These are phyloP conservation scores for Podospora pseudoanserina DNA, from an alignment of 495 filamentous ascomycete genomes.

Conservation along the genomic window DNA sequence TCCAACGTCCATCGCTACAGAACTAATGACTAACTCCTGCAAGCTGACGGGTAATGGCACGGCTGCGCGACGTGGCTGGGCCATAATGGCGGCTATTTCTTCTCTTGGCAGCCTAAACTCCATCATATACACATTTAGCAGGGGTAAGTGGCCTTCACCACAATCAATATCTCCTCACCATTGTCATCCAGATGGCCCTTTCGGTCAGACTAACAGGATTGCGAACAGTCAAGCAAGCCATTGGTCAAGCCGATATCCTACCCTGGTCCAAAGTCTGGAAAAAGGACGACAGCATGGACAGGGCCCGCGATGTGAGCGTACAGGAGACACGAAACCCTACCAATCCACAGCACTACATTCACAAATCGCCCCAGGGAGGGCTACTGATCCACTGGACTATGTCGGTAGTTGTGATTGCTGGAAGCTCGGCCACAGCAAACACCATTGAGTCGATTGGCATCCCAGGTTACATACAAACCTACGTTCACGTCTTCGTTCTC, in stretches of 20 bases:
- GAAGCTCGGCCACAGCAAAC: background rate
- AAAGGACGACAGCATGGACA: background rate
- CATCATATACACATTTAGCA: conserved; percentile 2
- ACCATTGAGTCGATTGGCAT: background rate
- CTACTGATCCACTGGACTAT: conserved; percentile 1
- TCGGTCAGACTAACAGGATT: background rate
- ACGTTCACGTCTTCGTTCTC: conserved; percentile 1
- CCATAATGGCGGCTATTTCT: background rate
- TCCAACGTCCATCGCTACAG: background rate
- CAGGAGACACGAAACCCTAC: background rate
- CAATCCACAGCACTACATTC: background rate
- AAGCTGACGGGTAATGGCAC: background rate
- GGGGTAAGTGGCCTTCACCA: background rate
- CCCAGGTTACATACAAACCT: conserved; percentile 2
- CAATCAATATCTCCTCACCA: background rate
- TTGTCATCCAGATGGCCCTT: background rate
- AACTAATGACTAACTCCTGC: background rate
- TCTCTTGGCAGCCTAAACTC: conserved; percentile 1
- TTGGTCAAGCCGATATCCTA: background rate
- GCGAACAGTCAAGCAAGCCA: conserved; percentile 3
- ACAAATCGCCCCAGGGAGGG: background rate
- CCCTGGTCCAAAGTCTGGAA: conserved; percentile 4
- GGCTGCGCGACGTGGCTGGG: background rate
- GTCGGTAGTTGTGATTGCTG: background rate
- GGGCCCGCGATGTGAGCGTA: background rate